These are phyloP conservation scores for Penicillium waksmanii DNA, from an alignment of 495 filamentous ascomycete genomes.

Conservation along the genomic window DNA sequence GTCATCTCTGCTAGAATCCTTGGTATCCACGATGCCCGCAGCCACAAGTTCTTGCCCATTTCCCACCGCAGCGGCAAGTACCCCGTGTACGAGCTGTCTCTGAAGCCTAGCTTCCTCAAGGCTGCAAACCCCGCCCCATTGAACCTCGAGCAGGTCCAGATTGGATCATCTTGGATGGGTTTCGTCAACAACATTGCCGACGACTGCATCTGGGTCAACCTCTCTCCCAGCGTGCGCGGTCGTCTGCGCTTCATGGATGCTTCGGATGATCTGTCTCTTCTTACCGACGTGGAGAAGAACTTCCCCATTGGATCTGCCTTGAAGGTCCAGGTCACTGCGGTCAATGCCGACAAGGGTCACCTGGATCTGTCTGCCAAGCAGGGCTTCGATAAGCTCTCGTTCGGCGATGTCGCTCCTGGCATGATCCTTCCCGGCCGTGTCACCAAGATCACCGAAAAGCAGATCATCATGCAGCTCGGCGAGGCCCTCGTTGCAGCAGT, in stretches of 20 bases:
- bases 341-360: slow-evolving; percentile 72
- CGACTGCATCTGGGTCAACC: slow-evolving; percentile 81
- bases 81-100: slow-evolving; percentile 86
- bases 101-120: slow-evolving; percentile 70
- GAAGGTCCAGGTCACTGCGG: slow-evolving; percentile 71
- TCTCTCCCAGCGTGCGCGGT: slow-evolving; percentile 89
- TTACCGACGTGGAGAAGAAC: slow-evolving; percentile 74
- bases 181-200: slow-evolving; percentile 87
- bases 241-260: slow-evolving; percentile 79
- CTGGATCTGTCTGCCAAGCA: slow-evolving; percentile 81
- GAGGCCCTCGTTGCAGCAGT: slow-evolving; percentile 74
- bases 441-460: slow-evolving; percentile 81
- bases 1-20: slow-evolving; percentile 75
- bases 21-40: slow-evolving; percentile 86
- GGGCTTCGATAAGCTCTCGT: slow-evolving; percentile 57
- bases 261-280: slow-evolving; percentile 77
- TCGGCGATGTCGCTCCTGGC: slow-evolving; percentile 69
- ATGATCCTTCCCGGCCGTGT: slow-evolving; percentile 83
- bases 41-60: slow-evolving; percentile 90
- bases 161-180: slow-evolving; percentile 70
- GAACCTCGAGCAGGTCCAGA: slow-evolving; percentile 71
- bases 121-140: slow-evolving; percentile 59
- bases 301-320: slow-evolving; percentile 90
- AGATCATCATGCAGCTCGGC: slow-evolving; percentile 82
- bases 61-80: slow-evolving; percentile 76